These are phyloP conservation scores for Periconia macrospinosa DNA, from an alignment of 2,329 filamentous ascomycete species.

Conservation along the genomic window DNA sequence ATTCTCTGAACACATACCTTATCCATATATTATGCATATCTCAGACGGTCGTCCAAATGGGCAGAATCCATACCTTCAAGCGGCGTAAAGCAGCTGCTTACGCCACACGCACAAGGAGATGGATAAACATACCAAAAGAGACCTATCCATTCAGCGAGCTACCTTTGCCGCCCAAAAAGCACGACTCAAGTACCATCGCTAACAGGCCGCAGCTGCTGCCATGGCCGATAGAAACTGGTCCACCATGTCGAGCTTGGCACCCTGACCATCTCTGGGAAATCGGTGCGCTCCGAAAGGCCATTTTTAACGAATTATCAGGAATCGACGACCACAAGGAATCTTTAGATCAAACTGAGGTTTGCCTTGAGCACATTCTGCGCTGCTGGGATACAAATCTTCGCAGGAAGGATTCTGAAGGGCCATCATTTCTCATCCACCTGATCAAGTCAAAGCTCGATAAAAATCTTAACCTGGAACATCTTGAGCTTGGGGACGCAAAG, in stretches of 20 bases:
- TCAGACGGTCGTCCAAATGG: no score
- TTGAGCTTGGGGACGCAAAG: no score
- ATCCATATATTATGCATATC: no score
- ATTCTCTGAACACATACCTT: no score
- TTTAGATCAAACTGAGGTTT: neutral
- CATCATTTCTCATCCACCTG: conserved; percentile 2
- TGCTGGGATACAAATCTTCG: conserved; percentile 3
- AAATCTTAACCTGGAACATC: no score
- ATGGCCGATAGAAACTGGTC: neutral
- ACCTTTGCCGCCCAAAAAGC: neutral
- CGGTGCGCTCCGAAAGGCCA: conserved; percentile 1
- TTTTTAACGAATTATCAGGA: conserved; percentile 1
- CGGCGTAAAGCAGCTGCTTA: no score
- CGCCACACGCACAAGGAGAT: neutral
- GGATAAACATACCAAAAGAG: neutral
- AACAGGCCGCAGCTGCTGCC: no score
- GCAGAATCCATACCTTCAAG: no score
- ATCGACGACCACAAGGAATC: neutral
- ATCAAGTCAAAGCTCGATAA: neutral
- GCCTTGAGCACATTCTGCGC: conserved; percentile 1
- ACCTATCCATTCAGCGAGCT: neutral
- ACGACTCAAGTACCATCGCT: neutral
- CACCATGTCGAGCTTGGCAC: neutral
- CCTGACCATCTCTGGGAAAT: conserved; percentile 2
- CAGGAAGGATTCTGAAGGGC: conserved; percentile 1